phyloP scores from a whole-genome alignment of 2,329 filamentous ascomycete species.

The Scorias spongiosa region DNA sequence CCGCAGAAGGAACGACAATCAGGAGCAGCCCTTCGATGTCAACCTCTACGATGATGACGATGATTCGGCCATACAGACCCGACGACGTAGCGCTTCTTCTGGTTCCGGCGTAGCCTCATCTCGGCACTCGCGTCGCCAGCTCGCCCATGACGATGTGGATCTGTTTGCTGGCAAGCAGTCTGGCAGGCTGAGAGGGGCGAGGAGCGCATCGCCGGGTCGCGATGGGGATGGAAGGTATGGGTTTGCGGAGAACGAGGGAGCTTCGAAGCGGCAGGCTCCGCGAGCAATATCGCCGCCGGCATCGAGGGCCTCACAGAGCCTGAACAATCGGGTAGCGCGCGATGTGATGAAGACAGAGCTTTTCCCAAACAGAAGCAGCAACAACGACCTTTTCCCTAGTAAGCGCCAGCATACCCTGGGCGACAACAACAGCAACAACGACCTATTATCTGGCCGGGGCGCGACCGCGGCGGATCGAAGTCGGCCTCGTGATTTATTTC shows the following conservation, averaged over 20 bases:
- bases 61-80: constrained; percentile 21
- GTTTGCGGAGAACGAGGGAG: constrained; percentile 31
- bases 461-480: background rate
- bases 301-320: constrained; percentile 2
- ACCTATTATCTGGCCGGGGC: background rate
- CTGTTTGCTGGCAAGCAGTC: constrained; percentile 17
- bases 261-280: constrained; percentile 26
- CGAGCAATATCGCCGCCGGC: constrained; percentile 25
- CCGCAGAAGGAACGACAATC: constrained; percentile 19
- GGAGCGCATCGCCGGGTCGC: constrained; percentile 42
- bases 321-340: constrained; percentile 11
- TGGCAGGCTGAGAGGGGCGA: constrained; percentile 37
- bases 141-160: constrained; percentile 8
- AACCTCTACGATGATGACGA: constrained; percentile 74
- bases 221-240: constrained; percentile 34
- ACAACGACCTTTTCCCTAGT: background rate
- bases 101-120: constrained; percentile 2
- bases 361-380: constrained; percentile 15
- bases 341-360: constrained; percentile 25
- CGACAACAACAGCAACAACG: background rate
- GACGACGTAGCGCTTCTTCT: constrained; percentile 11
- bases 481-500: constrained; percentile 4
- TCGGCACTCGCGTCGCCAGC: background rate
- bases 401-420: background rate
- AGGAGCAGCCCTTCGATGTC: constrained; percentile 44